Base-by-base conservation (phyloP, 2,329 filamentous ascomycete species). In the Nemania sp. region DNA sequence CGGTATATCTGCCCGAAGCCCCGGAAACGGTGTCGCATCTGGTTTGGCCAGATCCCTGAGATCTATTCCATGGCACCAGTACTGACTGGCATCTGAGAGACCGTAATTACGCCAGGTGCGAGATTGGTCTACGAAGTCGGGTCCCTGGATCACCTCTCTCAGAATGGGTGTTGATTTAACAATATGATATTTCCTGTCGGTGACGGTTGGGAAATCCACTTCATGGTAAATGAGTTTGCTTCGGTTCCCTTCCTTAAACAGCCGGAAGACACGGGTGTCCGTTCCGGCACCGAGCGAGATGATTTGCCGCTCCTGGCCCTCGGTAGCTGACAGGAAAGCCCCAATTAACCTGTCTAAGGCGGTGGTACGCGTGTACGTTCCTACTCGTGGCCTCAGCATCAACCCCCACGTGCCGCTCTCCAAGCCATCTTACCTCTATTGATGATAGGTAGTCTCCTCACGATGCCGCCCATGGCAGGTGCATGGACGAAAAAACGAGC, bases 211-310 rank as follows among this genome's bases (percentile, higher is more conserved):
- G 75, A 98, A 98, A 79, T 99, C 96, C 64, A 99, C 84, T 79
- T 99, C 96, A 79, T 98, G 94, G 79, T 98, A 99, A 66, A 91
- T 78, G 20, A 97, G 79, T 13, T 79, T 75, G 15, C 75, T 64
- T 5, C 75, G 70, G 6, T 68, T 61, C 0, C 82, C 78, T 18
- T 81, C 78, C 8, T 87, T 80, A 67, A 92, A 86, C 0, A 98
- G 82, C 22, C 93, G 90, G 76, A 98, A 94, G 67, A 90, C 91
- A 18, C 96, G 88, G 6, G 96, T 98, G 78, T 99, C 96, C 11
- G 94, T 97, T 26, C 96, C 96, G 18, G 96, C 95, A 32, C 96
- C 96, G 0, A 99, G 87, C 0, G 94, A 98, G 68, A 99, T 87
- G 67, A 99, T 93, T 78, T 99, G 96, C 69, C 88, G 89, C 52